Percentiles rank a stretch among this genome's conserved stretches.
Conservation (phyloP, 225 moss, liverwort and hornwort genomes). For the Neckera pumila region DNA sequence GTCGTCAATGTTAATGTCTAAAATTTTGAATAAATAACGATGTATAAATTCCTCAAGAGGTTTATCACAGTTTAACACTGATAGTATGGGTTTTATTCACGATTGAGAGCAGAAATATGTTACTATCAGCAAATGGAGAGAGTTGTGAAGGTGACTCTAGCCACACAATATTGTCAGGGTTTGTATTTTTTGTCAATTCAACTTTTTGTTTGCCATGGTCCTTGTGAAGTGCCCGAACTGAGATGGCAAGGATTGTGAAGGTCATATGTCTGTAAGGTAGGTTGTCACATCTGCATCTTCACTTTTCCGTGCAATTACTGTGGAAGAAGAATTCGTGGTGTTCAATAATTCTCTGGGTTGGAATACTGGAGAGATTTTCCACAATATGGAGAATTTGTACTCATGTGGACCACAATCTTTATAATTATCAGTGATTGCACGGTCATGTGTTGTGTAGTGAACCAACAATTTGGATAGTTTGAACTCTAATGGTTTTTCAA, state of each 20-base stretch:
- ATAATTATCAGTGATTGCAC: neutral
- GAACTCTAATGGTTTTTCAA: neutral
- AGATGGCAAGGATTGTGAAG: neutral
- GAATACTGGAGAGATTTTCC: neutral
- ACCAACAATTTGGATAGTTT: neutral
- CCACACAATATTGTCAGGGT: no score
- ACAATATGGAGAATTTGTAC: neutral
- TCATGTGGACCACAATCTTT: neutral
- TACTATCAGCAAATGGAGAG: neutral
- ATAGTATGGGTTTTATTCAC: neutral
- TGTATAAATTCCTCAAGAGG: neutral
- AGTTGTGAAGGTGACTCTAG: neutral
- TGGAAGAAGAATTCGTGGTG: neutral
- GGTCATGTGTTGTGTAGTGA: neutral
- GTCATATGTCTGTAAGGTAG: neutral
- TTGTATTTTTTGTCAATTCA: neutral
- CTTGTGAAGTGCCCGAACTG: neutral
- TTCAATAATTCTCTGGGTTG: neutral
- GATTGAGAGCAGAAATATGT: neutral
- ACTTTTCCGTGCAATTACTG: neutral
- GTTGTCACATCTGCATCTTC: neutral
- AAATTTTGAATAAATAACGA: neutral
- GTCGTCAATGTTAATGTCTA: neutral
- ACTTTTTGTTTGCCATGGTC: neutral
- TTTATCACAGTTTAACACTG: neutral